phyloP scores from a whole-genome alignment of 2,329 filamentous ascomycete genomes.

The Fusarium cicatricum region DNA sequence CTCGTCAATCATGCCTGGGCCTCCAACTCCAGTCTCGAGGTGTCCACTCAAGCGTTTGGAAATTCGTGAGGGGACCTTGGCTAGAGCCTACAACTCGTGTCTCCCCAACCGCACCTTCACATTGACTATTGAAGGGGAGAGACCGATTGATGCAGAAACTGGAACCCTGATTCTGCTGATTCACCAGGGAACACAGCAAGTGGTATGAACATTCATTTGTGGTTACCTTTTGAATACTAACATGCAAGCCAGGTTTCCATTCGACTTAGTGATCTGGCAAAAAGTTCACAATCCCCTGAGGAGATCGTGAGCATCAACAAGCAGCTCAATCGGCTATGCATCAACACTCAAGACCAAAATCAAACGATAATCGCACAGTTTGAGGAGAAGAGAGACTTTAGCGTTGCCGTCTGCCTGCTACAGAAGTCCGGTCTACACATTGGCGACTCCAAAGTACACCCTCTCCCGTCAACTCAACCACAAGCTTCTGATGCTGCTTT shows the following conservation, averaged over 20 bases:
- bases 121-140: slow-evolving; percentile 43
- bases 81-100: slow-evolving; percentile 34
- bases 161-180: slow-evolving; percentile 41
- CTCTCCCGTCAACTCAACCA: not conserved
- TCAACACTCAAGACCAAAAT: slow-evolving; percentile 38
- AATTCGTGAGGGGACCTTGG: slow-evolving; percentile 35
- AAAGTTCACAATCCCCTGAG: slow-evolving; percentile 1
- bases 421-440: slow-evolving; percentile 44
- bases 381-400: slow-evolving; percentile 45
- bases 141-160: slow-evolving; percentile 10
- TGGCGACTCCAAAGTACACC: slow-evolving; percentile 21
- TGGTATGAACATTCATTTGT: slow-evolving; percentile 34
- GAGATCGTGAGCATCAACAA: slow-evolving; percentile 38
- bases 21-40: slow-evolving; percentile 43
- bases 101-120: slow-evolving; percentile 35
- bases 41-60: slow-evolving; percentile 45
- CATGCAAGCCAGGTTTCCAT: slow-evolving; percentile 43
- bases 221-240: not conserved
- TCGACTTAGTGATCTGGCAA: slow-evolving; percentile 40
- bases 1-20: slow-evolving; percentile 37
- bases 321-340: slow-evolving; percentile 30
- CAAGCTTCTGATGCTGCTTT: slow-evolving; percentile 2
- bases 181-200: slow-evolving; percentile 31
- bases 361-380: slow-evolving; percentile 43
- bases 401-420: slow-evolving; percentile 44